Conservation (phyloP, 139 green algal genomes). For the Spirogloea muscicola region DNA sequence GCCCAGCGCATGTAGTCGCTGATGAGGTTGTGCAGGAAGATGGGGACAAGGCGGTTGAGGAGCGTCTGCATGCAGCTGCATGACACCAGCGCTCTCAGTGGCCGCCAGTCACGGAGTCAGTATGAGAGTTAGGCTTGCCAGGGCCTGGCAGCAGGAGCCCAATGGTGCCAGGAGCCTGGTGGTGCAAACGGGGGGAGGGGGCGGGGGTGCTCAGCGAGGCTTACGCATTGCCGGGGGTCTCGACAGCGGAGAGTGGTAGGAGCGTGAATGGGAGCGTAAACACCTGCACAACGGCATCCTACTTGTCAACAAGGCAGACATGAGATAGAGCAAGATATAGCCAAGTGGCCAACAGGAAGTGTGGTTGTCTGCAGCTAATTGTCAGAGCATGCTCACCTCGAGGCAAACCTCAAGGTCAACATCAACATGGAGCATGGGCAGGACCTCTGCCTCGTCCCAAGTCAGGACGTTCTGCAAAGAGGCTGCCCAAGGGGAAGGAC, state of each 20-base stretch:
- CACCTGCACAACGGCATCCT: conserved; percentile 15
- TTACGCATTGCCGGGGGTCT: conserved; percentile 14
- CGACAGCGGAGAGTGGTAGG: conserved; percentile 26
- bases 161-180: background rate
- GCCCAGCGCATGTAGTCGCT: conserved; percentile 24
- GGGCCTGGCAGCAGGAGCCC: background rate
- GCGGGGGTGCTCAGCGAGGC: background rate
- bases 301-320: too few species aligned
- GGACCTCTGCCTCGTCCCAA: too few species aligned
- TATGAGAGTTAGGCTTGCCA: background rate
- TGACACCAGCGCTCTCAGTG: background rate
- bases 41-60: conserved; percentile 9
- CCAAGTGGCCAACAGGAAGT: too few species aligned
- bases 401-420: too few species aligned
- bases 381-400: too few species aligned
- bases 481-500: too few species aligned
- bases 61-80: conserved; percentile 13
- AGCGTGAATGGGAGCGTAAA: conserved; percentile 31
- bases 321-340: too few species aligned
- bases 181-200: background rate
- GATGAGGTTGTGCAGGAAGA: conserved; percentile 24
- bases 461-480: too few species aligned
- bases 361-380: too few species aligned
- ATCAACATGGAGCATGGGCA: too few species aligned
- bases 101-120: background rate